Base-by-base conservation (phyloP, 2,329 filamentous ascomycete genomes). In the Botrytis fragariae region DNA sequence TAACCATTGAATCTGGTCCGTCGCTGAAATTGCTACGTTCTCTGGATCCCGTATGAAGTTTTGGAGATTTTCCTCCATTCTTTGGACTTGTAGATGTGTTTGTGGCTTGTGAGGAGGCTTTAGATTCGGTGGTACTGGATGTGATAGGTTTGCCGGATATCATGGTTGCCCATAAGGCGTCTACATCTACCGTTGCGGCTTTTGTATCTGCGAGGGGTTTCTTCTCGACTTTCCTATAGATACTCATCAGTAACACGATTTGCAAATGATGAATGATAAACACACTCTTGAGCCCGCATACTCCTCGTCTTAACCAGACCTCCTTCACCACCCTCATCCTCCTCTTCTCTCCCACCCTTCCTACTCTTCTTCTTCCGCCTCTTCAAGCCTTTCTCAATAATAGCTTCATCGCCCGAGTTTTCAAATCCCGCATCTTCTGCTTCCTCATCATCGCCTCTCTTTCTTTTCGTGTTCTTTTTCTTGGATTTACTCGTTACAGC, bases 361-460 rank as follows among this genome's bases (percentile, higher is more conserved):
- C 82, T 84, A 22, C 77, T 77, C 77, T 83, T 84, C 78, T 84
- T 87, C 60, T 81, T 82, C 71, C 83, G 83, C 79, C 87, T 90
- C 78, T 87, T 88, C 29, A 87, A 78, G 6, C 82, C 90, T 76
- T 86, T 90, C 63, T 87, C 84, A 77, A 93, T 91, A 72, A 92
- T 87, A 0, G 87, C 87, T 78, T 93, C 91, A 78, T 93, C 91
- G n/a, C 91, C 91, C 0, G 91, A 93, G 76, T 91, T 91, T 74
- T 89, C 87, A 74, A 89, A 88, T 1, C 85, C 88, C 0, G 83
- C 84, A 75, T 87, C 85, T 51, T 84, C 83, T 2, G 81, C 82
- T 7, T 84, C 79, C 59, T 77, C 76, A 59, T 75, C 76, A 74
- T 71, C 25, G 60, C 74, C 74, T 60, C 81, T 77, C 78, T 83